Evolutionary conservation across 129 eudicot genomes (phyloP).

Genomic region (Dittrichia graveolens): DNA sequence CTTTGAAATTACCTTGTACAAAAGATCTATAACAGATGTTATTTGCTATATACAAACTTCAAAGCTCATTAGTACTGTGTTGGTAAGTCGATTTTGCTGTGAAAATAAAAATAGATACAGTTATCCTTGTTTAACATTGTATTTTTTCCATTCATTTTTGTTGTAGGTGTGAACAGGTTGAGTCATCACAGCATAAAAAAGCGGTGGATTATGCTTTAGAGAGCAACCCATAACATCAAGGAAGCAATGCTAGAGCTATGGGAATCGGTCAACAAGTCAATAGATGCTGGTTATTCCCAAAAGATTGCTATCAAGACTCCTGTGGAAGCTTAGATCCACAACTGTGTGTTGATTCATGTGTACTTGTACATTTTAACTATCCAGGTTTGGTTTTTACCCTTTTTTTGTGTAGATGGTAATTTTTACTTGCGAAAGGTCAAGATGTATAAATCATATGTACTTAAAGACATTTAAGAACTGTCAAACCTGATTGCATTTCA

Average conservation of each 20-base stretch:
- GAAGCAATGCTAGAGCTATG: conserved; percentile 86
- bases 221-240: conserved; percentile 78
- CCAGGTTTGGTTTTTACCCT: neutral
- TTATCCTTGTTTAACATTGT: neutral
- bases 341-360: conserved; percentile 1
- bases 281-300: conserved; percentile 40
- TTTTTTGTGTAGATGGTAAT: neutral
- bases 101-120: neutral
- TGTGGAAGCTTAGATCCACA: conserved; percentile 58
- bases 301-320: conserved; percentile 68
- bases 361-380: neutral
- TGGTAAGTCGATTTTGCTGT: conserved; percentile 48
- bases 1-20: too few relatives aligned
- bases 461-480: too few relatives aligned
- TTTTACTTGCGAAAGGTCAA: neutral
- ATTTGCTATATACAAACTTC: conserved; percentile 75
- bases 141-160: neutral
- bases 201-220: conserved; percentile 81
- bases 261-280: conserved; percentile 59
- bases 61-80: conserved; percentile 55
- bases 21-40: too few relatives aligned
- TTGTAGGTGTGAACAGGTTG: conserved; percentile 49
- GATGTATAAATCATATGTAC: too few relatives aligned
- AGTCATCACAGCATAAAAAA: conserved; percentile 44
- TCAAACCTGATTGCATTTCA: too few relatives aligned